Base-by-base conservation (phyloP, 768 basidiomycete genomes). In the Hypholoma sublateritium region DNA sequence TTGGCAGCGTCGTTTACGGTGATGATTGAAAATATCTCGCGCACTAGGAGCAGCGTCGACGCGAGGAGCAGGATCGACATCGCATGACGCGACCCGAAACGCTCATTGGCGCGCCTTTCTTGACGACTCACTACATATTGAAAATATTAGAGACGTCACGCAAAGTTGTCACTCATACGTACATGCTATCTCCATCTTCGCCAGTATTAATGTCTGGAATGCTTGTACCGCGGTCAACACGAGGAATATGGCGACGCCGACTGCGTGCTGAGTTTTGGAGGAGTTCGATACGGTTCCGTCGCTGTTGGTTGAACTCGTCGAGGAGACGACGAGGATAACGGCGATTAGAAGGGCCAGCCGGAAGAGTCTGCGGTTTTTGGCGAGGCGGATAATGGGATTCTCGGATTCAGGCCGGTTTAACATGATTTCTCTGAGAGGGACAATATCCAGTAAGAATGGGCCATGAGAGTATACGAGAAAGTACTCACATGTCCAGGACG, bases 401-500 rank as follows among this genome's bases (percentile, higher is more conserved):
- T 37, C 54, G 13, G 61, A 50, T 5, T 62, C 41, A 0, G 54
- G 42, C 3, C 28, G 32, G 41, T 67, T 62, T 3, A 59, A 53
- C 5, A 71, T 42, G 1, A 60, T 43, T 37, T 70, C 62, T 9
- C 70, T 71, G 39, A 12, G 17, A 34, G 21, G 39, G 2, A 55
- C 22, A 3, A 1, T 13, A n/a, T 54, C 22, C 12, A 51, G 44
- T 12, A 21, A 41, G 24, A 17, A 35, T 32, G n/a, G 4, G 14
- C 32, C 39, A n/a, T 7, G 25, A n/a, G 21, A 25, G 22, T 13
- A 35, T 7, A 25, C 39, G 8, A 41, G 14, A 13, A 4, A 22
- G 41, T 7, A 55, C 67, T 36, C 54, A 80, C 79, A 76, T 66
- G 53, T 80, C 77, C 14, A 77, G 58, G 6, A 77, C 74, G 2